Evolutionary conservation across 306 rosid genomes (phyloP).

Genomic region (Vachellia pachyceras): DNA sequence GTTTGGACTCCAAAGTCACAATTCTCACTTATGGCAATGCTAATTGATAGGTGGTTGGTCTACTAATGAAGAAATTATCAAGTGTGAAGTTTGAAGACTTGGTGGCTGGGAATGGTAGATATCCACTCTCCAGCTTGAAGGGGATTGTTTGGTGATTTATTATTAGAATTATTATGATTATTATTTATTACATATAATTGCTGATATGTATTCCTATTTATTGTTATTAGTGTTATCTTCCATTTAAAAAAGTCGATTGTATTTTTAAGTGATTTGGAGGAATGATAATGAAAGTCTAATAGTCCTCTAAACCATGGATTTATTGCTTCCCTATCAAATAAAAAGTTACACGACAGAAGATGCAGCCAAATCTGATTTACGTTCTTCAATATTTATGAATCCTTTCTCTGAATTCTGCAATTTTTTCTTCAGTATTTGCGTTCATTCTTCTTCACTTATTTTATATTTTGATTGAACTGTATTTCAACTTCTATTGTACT

Average conservation of each 20-base stretch:
- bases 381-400: background rate
- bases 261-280: slow-evolving; percentile 2
- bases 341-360: background rate
- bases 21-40: background rate
- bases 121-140: background rate
- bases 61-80: background rate
- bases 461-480: slow-evolving; percentile 28
- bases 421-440: background rate
- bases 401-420: background rate
- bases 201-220: background rate
- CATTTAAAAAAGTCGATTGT: background rate
- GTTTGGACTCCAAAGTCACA: background rate
- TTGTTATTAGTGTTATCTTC: background rate
- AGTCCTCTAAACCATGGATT: background rate
- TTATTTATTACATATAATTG: background rate
- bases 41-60: background rate
- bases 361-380: background rate
- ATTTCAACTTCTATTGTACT: slow-evolving; percentile 19
- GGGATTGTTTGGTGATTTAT: background rate
- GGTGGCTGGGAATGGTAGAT: background rate
- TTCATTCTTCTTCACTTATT: slow-evolving; percentile 4
- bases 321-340: background rate
- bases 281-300: background rate
- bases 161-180: background rate
- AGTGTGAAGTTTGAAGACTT: background rate